Conservation (phyloP, 2,329 filamentous ascomycete genomes). For the Colletotrichum sp. region DNA sequence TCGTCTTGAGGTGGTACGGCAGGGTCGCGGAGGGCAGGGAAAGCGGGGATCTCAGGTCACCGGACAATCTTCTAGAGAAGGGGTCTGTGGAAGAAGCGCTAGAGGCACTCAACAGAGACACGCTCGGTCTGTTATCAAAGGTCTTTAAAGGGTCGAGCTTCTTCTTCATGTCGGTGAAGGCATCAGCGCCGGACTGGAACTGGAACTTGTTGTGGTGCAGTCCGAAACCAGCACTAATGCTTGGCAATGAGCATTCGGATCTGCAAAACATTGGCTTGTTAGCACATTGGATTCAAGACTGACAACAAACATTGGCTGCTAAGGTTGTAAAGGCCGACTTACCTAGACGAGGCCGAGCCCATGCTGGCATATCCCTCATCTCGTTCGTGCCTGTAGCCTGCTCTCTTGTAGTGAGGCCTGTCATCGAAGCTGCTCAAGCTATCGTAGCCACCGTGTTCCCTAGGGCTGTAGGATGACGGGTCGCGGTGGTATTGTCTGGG, state of each 20-base stretch:
- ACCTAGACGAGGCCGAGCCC: slow-evolving; percentile 35
- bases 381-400: slow-evolving; percentile 27
- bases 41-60: slow-evolving; percentile 48
- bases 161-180: slow-evolving; percentile 59
- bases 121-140: slow-evolving; percentile 47
- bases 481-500: slow-evolving; percentile 33
- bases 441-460: slow-evolving; percentile 34
- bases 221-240: slow-evolving; percentile 47
- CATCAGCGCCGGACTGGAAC: slow-evolving; percentile 49
- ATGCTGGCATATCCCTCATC: slow-evolving; percentile 52
- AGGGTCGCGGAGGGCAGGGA: slow-evolving; percentile 47
- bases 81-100: slow-evolving; percentile 41
- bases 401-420: slow-evolving; percentile 35
- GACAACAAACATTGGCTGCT: not conserved
- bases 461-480: slow-evolving; percentile 24
- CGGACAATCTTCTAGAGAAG: slow-evolving; percentile 37
- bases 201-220: slow-evolving; percentile 56
- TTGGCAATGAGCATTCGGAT: slow-evolving; percentile 45
- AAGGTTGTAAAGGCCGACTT: not conserved
- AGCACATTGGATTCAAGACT: not conserved
- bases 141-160: slow-evolving; percentile 57
- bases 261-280: slow-evolving; percentile 24
- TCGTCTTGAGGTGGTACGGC: slow-evolving; percentile 38
- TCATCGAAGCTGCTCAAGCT: slow-evolving; percentile 45
- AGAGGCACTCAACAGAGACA: slow-evolving; percentile 45